Evolutionary conservation across 2,329 filamentous ascomycete genomes (phyloP), one percentile per base, ranked within the genome.

Genomic region (Nemania sp.): DNA sequence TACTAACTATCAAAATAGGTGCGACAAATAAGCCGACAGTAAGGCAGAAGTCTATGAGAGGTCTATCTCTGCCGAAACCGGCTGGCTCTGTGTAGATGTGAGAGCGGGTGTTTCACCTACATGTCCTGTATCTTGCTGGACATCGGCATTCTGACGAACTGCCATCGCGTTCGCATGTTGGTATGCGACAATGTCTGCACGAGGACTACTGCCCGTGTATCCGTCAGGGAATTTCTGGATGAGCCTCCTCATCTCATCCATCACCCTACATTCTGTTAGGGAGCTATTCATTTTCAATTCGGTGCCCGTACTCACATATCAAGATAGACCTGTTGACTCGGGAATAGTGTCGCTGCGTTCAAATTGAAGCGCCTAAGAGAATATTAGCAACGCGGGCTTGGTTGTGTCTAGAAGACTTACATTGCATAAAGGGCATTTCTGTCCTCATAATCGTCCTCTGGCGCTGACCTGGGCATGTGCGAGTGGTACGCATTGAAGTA

Each of bases 371-470:
- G 42, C 42, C 49, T 52, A 39, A 41, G 11, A 39, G 34, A 7
- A 14, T 44, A 37, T 50, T 43, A 46, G 31, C 34, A n/a, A 22
- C 41, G 34, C 22, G 26, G 33, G 45, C 26, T 41, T 12, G 12
- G 26, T 19, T 15, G 34, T 26, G 20, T 41, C 24, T 24, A 20
- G 23, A 43, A 43, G 31, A 37, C 37, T 31, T 54, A 48, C 51
- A 45, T 47, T 45, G 36, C 49, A 55, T 73, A 73, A 12, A 73
- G 61, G n/a, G 64, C 65, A 48, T 68, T 70, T 12, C 72, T 61
- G 49, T 69, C 69, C n/a, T 72, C 68, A 37, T 67, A 72, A 43
- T 73, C 71, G 31, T 70, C 66, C 23, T 59, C 58, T 2, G 69
- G 71, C 5, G 66, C 59, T 0, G 64, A 62, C 19, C 63, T 63